Evolutionary conservation across 805 yeast species (phyloP).

Genomic region (Cyberlindnera xylosilytica): DNA sequence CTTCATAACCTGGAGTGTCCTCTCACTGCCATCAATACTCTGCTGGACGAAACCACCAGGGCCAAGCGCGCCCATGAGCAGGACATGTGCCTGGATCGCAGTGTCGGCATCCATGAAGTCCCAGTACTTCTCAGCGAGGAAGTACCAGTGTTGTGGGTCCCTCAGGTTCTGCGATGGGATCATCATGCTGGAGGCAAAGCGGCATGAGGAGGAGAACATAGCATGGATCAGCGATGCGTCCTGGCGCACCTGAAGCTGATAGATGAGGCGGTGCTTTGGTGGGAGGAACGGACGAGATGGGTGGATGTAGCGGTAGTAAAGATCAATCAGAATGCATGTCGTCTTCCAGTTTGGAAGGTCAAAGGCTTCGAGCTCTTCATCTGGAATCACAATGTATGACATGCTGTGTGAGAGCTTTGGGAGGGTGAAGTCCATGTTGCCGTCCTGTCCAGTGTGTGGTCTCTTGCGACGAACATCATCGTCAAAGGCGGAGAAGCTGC

Average conservation of each 20-base stretch:
- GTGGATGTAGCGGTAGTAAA: conserved; percentile 41
- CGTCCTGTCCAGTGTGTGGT: conserved; percentile 6
- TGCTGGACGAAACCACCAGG: conserved; percentile 29
- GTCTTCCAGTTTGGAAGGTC: conserved; percentile 38
- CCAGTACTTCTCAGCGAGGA: conserved; percentile 33
- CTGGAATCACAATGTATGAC: conserved; percentile 24
- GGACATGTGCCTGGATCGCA: conserved; percentile 29
- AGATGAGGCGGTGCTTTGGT: conserved; percentile 31
- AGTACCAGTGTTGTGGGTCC: conserved; percentile 37
- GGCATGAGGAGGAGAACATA: conserved; percentile 34
- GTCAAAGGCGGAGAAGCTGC: conserved; percentile 9
- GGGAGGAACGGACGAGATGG: conserved; percentile 37
- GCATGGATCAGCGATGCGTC: conserved; percentile 32
- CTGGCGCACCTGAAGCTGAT: conserved; percentile 29
- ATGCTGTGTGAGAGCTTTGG: conserved; percentile 13
- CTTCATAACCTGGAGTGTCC: conserved; percentile 20
- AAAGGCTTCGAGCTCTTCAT: conserved; percentile 28
- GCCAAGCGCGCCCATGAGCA: conserved; percentile 30
- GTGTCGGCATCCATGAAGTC: conserved; percentile 27
- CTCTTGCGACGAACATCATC: conserved; percentile 11
- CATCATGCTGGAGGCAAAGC: conserved; percentile 30
- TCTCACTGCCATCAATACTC: conserved; percentile 28
- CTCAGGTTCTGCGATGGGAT: conserved; percentile 26
- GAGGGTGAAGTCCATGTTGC: conserved; percentile 5
- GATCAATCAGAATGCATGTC: conserved; percentile 33